phyloP scores from a whole-genome alignment of 2,329 filamentous ascomycete species.

The Cytospora piceicola region DNA sequence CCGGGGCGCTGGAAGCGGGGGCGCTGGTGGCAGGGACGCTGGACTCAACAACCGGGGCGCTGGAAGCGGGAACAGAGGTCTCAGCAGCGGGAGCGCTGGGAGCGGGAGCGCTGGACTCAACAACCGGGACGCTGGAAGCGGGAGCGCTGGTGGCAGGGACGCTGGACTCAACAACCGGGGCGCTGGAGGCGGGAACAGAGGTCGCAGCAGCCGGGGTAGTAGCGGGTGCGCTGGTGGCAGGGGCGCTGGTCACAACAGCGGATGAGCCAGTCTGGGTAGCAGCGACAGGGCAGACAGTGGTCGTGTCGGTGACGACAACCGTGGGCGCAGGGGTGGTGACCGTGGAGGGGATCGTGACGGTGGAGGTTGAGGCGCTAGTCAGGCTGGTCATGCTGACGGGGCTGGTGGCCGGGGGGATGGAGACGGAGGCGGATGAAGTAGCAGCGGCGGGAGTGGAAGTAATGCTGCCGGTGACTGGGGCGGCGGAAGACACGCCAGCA shows the following conservation, averaged over 20 bases:
- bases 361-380: slow-evolving; percentile 31
- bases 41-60: too few species aligned
- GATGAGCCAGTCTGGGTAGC: slow-evolving; percentile 2
- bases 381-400: slow-evolving; percentile 28
- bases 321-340: slow-evolving; percentile 32
- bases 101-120: background rate
- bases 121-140: too few species aligned
- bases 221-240: slow-evolving; percentile 6
- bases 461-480: background rate
- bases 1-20: too few species aligned
- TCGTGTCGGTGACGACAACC: slow-evolving; percentile 30
- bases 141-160: background rate
- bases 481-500: background rate
- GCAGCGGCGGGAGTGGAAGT: slow-evolving; percentile 7
- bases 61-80: too few species aligned
- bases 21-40: too few species aligned
- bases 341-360: slow-evolving; percentile 32
- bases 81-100: background rate
- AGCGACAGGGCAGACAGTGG: slow-evolving; percentile 25
- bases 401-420: slow-evolving; percentile 24
- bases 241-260: background rate
- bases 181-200: slow-evolving; percentile 20
- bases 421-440: slow-evolving; percentile 12
- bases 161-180: too few species aligned
- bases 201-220: background rate